Evolutionary conservation across 2,329 filamentous ascomycete genomes (phyloP), one percentile per base, ranked within the genome.

Genomic region (Ophiosphaerella narmari): DNA sequence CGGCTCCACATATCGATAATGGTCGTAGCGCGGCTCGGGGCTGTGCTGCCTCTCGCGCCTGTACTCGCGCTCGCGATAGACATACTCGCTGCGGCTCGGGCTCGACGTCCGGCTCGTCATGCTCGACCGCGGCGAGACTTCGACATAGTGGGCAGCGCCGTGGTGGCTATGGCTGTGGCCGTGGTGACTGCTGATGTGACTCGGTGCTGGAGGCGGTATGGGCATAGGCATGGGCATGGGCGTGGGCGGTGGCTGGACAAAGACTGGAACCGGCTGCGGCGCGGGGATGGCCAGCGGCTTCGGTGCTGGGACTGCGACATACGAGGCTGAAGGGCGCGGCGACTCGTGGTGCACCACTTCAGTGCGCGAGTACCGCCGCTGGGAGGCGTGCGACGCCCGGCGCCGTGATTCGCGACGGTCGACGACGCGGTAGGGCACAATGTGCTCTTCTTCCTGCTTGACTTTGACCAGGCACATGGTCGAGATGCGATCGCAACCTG

Each of bases 401-500:
- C 66, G 68, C n/a, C 59, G 63, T 1, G 62, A 62, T n/a, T 66
- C 66, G 35, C 55, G 52, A 39, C 62, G 67, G 43, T 59, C 55
- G 37, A 66, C 60, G 29, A 73, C 67, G 43, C 74, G 68, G 52
- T 74, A 73, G 5, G 71, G 70, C 29, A 76, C 72, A 26, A 74
- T 66, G 39, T 74, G 67, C 37, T 78, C 76, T 54, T 78, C 76
- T 46, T 76, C 74, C 43, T 77, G 71, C 50, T 72, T 73, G 47
- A 78, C 74, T 53, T 73, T 74, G 65, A 79, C 62, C 32, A 79
- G 74, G 64, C 77, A 80, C 77, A 80, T 79, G 37, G 55, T 26
- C 14, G 29, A 23, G 40, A 45, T 68, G 66, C 67, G 66, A 65
- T 69, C 64, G 61, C 49, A 43, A 48, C 58, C 48, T 69, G 67